These are phyloP conservation scores for Yamagishiella unicocca DNA, from an alignment of 139 green algal genomes.

Conservation along the genomic window DNA sequence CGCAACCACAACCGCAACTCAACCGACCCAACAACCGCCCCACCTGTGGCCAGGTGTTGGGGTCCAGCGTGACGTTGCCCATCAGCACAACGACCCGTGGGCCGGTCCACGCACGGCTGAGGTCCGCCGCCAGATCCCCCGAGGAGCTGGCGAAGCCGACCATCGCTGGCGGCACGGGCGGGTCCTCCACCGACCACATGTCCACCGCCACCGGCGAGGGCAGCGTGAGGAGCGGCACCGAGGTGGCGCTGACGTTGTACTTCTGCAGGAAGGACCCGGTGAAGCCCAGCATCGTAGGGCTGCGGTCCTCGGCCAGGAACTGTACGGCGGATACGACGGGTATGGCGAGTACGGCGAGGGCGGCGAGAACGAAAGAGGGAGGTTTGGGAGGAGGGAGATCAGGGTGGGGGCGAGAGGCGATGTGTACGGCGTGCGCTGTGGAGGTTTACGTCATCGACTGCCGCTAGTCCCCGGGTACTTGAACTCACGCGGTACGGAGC, in stretches of 20 bases:
- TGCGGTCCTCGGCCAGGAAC: not conserved
- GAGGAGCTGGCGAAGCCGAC: not conserved
- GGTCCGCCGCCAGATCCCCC: not conserved
- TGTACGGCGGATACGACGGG: too few relatives aligned
- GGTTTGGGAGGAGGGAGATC: too few relatives aligned
- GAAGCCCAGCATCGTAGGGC: not conserved
- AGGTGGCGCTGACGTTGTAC: not conserved
- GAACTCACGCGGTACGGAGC: too few relatives aligned
- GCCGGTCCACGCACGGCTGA: not conserved
- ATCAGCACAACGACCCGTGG: slow-evolving; percentile 14
- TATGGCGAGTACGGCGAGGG: too few relatives aligned
- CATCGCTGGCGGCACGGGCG: not conserved
- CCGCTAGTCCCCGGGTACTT: too few relatives aligned
- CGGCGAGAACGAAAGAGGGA: too few relatives aligned
- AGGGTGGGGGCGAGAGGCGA: too few relatives aligned
- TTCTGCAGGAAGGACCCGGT: slow-evolving; percentile 21
- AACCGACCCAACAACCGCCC: not conserved
- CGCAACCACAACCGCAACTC: too few relatives aligned
- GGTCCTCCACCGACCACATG: slow-evolving; percentile 13
- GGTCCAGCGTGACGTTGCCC: not conserved
- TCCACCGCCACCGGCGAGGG: not conserved
- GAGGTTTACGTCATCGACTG: too few relatives aligned
- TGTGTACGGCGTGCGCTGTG: too few relatives aligned
- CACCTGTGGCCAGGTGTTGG: not conserved
- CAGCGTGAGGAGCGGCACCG: not conserved